A percentile compares a stretch with the other conserved stretches of the same genome.
phyloP scores from a whole-genome alignment of 2,329 filamentous ascomycete species.

The Penicillium sumatraense region DNA sequence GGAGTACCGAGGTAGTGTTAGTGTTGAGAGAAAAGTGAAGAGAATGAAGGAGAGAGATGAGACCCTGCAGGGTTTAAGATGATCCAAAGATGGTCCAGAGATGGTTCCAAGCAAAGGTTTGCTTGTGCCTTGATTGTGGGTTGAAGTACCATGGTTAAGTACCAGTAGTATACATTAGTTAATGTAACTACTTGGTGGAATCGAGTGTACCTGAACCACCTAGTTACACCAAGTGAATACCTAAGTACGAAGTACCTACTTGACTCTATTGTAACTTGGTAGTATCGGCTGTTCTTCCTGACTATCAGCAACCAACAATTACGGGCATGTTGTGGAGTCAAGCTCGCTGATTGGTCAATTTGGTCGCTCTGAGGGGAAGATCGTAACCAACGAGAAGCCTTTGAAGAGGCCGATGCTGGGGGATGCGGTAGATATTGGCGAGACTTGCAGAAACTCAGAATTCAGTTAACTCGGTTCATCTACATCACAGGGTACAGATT shows the following conservation, averaged over 20 bases:
- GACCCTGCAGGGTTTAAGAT: not conserved
- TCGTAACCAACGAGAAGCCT: not conserved
- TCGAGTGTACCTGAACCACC: too few species aligned
- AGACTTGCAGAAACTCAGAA: not conserved
- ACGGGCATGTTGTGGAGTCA: constrained; percentile 15
- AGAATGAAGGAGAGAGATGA: not conserved
- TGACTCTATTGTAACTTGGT: too few species aligned
- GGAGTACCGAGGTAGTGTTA: too few species aligned
- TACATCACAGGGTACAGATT: too few species aligned
- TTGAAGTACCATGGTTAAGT: too few species aligned
- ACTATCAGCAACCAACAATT: not conserved
- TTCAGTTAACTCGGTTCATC: too few species aligned
- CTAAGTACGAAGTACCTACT: too few species aligned
- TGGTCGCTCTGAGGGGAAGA: not conserved
- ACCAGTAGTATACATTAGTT: too few species aligned
- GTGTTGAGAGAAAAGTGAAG: not conserved
- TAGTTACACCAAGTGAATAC: too few species aligned
- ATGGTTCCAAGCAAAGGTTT: not conserved
- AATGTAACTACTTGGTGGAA: too few species aligned
- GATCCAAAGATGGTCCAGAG: not conserved
- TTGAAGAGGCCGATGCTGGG: not conserved
- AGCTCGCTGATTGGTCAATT: constrained; percentile 18
- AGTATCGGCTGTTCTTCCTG: too few species aligned
- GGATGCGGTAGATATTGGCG: not conserved
- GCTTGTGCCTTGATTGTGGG: too few species aligned